Percentiles rank a stretch among this genome's conserved stretches.
These are phyloP conservation scores for Yamadazyma phyllophila DNA, from an alignment of 805 yeast species.

Conservation along the genomic window DNA sequence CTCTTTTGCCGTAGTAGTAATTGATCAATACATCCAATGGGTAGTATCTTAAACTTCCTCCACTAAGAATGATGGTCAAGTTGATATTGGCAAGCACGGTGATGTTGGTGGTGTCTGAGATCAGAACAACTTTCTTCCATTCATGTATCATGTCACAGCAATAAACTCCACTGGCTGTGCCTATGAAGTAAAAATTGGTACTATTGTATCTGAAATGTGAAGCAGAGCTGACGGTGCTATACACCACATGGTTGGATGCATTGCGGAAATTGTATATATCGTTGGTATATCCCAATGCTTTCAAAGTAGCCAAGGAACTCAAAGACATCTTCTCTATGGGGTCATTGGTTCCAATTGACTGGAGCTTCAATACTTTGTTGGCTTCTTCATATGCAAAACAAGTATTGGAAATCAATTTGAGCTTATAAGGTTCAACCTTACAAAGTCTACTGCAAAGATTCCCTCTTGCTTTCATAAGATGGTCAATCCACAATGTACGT, in stretches of 20 bases:
- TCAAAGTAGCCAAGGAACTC: conserved; percentile 21
- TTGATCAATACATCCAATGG: conserved; percentile 60
- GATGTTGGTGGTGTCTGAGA: conserved; percentile 54
- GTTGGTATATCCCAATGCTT: conserved; percentile 20
- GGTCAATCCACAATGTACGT: conserved; percentile 55
- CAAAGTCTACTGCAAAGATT: conserved; percentile 26
- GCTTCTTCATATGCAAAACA: conserved; percentile 64
- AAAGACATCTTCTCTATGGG: conserved; percentile 40
- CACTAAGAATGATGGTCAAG: conserved; percentile 57
- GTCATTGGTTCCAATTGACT: conserved; percentile 51
- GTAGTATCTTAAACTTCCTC: conserved; percentile 58
- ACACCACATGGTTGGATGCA: conserved; percentile 24
- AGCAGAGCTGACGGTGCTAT: conserved; percentile 42
- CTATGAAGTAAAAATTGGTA: conserved; percentile 50
- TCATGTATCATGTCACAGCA: conserved; percentile 43
- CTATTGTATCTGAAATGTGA: conserved; percentile 46
- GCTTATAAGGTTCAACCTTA: conserved; percentile 51
- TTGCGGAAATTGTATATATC: conserved; percentile 24
- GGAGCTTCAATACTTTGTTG: conserved; percentile 50
- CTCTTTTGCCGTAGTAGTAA: conserved; percentile 49
- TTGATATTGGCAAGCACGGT: conserved; percentile 57
- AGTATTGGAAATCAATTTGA: conserved; percentile 53
- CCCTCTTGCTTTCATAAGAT: conserved; percentile 17
- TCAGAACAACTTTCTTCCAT: conserved; percentile 61
- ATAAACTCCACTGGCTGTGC: conserved; percentile 63